Conservation (phyloP, 202 grass and related monocot species). For the Setaria italica region DNA sequence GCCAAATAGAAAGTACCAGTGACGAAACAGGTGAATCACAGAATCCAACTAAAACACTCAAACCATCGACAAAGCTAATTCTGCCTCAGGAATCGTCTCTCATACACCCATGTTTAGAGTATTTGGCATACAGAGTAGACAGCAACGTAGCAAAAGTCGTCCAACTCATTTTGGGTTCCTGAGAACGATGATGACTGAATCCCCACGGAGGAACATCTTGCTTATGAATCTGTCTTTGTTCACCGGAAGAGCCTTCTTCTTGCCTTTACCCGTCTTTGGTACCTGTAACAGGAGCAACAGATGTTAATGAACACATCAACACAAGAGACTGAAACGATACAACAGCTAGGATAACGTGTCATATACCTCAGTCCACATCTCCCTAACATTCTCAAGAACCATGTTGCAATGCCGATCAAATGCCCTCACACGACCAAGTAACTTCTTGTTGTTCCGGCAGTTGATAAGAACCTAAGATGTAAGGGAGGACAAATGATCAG, state of each 20-base stretch:
- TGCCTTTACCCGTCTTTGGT: constrained; percentile 94
- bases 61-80: constrained; percentile 5
- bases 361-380: constrained; percentile 97
- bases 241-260: constrained; percentile 95
- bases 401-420: constrained; percentile 97
- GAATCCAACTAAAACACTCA: constrained; percentile 42
- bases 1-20: background rate
- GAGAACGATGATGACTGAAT: constrained; percentile 94
- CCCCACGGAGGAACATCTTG: constrained; percentile 97
- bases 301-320: constrained; percentile 3
- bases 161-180: constrained; percentile 75
- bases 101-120: background rate
- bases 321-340: background rate
- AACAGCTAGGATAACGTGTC: background rate
- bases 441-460: constrained; percentile 94
- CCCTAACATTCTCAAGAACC: constrained; percentile 96
- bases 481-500: constrained; percentile 8
- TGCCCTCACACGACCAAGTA: constrained; percentile 90
- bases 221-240: constrained; percentile 99
- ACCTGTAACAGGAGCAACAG: constrained; percentile 44
- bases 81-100: constrained; percentile 9
- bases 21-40: constrained; percentile 20
- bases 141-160: background rate
- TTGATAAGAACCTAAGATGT: constrained; percentile 81
- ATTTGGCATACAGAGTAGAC: constrained; percentile 23